phyloP scores from a whole-genome alignment of 1,139 yeast genomes.

The Geotrichum histeridarum region DNA sequence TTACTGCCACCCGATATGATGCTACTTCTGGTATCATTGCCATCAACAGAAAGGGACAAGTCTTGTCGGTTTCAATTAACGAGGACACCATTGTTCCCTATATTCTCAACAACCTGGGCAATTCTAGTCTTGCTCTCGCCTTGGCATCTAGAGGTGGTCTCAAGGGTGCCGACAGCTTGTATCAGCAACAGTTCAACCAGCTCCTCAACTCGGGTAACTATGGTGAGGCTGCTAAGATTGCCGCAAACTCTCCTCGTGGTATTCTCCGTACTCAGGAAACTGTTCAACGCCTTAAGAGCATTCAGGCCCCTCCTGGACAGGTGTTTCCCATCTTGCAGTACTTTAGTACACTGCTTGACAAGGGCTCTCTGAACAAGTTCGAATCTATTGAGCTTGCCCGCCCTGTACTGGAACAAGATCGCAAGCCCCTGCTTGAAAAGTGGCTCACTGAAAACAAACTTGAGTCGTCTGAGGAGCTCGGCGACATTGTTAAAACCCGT shows the following conservation, averaged over 20 bases:
- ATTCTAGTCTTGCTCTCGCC: conserved; percentile 79
- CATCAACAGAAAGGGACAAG: conserved; percentile 93
- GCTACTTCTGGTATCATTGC: conserved; percentile 83
- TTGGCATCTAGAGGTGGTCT: conserved; percentile 93
- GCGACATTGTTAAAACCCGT: conserved; percentile 88
- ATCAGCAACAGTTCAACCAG: conserved; percentile 86
- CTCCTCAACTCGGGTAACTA: conserved; percentile 82
- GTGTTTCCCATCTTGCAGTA: conserved; percentile 92
- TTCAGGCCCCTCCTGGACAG: conserved; percentile 94
- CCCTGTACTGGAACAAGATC: conserved; percentile 93
- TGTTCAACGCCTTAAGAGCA: conserved; percentile 82
- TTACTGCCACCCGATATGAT: conserved; percentile 71
- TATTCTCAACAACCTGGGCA: conserved; percentile 77
- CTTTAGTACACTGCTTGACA: conserved; percentile 84
- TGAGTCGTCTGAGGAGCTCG: conserved; percentile 91
- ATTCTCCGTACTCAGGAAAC: conserved; percentile 88
- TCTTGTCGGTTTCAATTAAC: conserved; percentile 84
- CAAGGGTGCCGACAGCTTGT: conserved; percentile 93
- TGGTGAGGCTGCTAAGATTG: conserved; percentile 89
- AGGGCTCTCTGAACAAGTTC: conserved; percentile 86
- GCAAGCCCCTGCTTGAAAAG: conserved; percentile 89
- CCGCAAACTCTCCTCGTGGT: conserved; percentile 86
- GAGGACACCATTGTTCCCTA: conserved; percentile 85
- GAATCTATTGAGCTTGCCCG: conserved; percentile 93
- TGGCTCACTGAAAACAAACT: conserved; percentile 95